Evolutionary conservation across 106 monocot species (phyloP).

Genomic region (Dendrobium chrysotoxum): DNA sequence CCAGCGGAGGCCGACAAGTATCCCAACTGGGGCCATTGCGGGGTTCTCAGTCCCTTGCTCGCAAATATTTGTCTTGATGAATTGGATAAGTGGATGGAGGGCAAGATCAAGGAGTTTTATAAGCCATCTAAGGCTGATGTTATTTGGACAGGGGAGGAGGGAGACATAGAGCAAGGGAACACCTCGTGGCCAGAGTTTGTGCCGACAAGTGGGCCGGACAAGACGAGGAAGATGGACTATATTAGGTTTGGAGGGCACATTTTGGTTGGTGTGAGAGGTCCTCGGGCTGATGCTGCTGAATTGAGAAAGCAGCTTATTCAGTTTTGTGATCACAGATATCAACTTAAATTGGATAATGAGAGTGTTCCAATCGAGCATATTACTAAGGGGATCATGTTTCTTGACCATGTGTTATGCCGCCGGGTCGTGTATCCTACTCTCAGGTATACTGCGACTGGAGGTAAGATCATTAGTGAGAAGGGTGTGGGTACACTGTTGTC

Average conservation of each 20-base stretch:
- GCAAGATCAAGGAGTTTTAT: constrained; percentile 79
- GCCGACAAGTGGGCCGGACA: constrained; percentile 96
- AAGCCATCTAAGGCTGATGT: constrained; percentile 79
- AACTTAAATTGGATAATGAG: constrained; percentile 87
- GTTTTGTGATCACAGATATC: constrained; percentile 69
- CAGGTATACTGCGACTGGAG: constrained; percentile 85
- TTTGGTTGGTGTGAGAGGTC: constrained; percentile 74
- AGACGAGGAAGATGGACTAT: constrained; percentile 92
- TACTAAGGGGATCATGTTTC: constrained; percentile 94
- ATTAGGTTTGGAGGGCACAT: constrained; percentile 89
- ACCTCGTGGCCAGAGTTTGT: constrained; percentile 99
- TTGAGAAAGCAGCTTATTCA: constrained; percentile 79
- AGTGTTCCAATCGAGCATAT: constrained; percentile 91
- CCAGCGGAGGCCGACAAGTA: constrained; percentile 79
- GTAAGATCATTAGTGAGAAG: constrained; percentile 97
- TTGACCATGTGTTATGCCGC: constrained; percentile 91
- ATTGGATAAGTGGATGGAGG: constrained; percentile 93
- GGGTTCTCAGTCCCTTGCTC: constrained; percentile 71
- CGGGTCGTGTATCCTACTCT: constrained; percentile 92
- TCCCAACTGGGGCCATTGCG: constrained; percentile 93
- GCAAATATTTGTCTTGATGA: constrained; percentile 80
- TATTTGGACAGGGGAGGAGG: constrained; percentile 44
- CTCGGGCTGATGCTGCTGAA: constrained; percentile 85
- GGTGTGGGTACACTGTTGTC: constrained; percentile 92
- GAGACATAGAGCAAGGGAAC: constrained; percentile 65